Evolutionary conservation across 177 flowering plant species (phyloP).

Genomic region (Vitis hybrid): DNA sequence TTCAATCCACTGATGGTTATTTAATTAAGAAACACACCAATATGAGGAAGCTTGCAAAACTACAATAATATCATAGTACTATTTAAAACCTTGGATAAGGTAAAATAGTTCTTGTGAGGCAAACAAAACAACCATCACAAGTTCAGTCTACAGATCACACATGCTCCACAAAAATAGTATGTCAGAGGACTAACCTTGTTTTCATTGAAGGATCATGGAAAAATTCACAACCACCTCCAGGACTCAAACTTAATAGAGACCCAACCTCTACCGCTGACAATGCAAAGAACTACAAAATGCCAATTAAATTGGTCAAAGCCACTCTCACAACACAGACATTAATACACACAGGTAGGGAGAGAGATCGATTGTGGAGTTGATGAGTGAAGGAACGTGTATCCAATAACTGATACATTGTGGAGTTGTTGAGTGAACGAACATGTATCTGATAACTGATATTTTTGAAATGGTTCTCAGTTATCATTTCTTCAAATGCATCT

Average conservation of each 20-base stretch:
- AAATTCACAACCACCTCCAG: constrained; percentile 73
- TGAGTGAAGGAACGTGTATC: too few relatives aligned
- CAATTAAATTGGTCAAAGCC: constrained; percentile 14
- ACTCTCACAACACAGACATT: background rate
- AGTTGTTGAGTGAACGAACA: background rate
- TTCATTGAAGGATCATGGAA: constrained; percentile 88
- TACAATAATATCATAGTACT: background rate
- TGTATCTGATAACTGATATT: too few relatives aligned
- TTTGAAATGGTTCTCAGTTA: too few relatives aligned
- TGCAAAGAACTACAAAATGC: constrained; percentile 60
- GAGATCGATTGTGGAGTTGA: too few relatives aligned
- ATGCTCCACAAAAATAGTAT: background rate
- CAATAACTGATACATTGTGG: background rate
- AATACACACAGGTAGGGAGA: background rate
- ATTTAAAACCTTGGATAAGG: background rate
- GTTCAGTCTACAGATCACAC: background rate
- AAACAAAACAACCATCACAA: background rate
- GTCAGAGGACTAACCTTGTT: constrained; percentile 48
- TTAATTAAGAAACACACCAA: background rate
- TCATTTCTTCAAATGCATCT: too few relatives aligned
- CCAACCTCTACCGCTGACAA: constrained; percentile 85
- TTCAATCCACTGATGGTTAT: background rate
- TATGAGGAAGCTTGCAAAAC: background rate
- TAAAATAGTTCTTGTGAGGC: background rate
- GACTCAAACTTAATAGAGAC: constrained; percentile 67